phyloP scores from a whole-genome alignment of 768 basidiomycete species.

The Gautieria morchelliformis region DNA sequence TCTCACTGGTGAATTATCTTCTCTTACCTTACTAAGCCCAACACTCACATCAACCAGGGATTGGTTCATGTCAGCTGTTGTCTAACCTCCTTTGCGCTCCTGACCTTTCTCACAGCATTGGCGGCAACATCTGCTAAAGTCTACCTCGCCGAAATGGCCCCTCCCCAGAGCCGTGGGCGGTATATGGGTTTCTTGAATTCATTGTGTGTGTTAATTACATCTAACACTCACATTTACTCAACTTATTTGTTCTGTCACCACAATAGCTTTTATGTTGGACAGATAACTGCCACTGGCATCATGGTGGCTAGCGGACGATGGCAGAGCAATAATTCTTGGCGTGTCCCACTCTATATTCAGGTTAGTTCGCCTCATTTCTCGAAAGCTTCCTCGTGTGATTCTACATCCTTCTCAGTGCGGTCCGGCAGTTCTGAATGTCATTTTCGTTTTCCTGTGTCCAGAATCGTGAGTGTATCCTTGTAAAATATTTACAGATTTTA shows the following conservation, averaged over 20 bases:
- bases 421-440: conserved; percentile 38
- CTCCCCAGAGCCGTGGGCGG: conserved; percentile 38
- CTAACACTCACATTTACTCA: background rate
- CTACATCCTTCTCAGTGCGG: conserved; percentile 22
- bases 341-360: conserved; percentile 42
- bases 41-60: background rate
- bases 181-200: conserved; percentile 45
- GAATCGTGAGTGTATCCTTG: conserved; percentile 30
- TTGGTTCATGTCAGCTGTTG: background rate
- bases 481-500: background rate
- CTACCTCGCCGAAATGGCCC: conserved; percentile 41
- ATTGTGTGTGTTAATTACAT: conserved; percentile 25
- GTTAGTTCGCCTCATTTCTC: conserved; percentile 11
- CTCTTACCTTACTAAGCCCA: background rate
- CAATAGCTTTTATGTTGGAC: conserved; percentile 40
- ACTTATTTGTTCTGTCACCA: background rate
- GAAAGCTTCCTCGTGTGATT: background rate
- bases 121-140: conserved; percentile 42
- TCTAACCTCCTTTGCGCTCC: background rate
- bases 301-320: conserved; percentile 41
- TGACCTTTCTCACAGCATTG: conserved; percentile 28
- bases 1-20: conserved; percentile 31
- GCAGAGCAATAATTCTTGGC: conserved; percentile 35
- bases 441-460: conserved; percentile 38
- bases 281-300: conserved; percentile 47